Evolutionary conservation across 148 eudicot genomes (phyloP).

Genomic region (Cornus controversa): DNA sequence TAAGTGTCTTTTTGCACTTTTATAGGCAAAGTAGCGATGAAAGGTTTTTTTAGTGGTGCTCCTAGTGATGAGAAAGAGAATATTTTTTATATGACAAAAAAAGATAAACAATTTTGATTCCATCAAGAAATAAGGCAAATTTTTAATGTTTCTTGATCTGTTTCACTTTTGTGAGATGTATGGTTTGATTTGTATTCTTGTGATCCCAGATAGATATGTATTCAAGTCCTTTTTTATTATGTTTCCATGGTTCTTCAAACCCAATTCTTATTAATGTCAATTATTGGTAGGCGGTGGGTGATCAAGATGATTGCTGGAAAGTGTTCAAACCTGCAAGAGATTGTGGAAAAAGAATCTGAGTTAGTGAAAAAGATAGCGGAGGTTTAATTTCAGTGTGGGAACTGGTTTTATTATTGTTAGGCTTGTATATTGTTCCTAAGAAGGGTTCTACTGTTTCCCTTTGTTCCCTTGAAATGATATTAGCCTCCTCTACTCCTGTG

Average conservation of each 20-base stretch:
- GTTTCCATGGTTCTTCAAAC: not conserved
- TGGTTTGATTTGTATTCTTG: not conserved
- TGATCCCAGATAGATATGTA: not conserved
- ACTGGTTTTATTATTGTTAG: slow-evolving; percentile 23
- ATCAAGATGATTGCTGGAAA: slow-evolving; percentile 69
- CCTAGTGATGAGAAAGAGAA: not conserved
- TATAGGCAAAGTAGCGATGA: not conserved
- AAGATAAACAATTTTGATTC: not conserved
- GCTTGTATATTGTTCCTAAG: not conserved
- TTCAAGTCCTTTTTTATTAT: not conserved
- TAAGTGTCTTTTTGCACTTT: not conserved
- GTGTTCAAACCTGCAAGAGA: slow-evolving; percentile 55
- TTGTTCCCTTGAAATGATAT: slow-evolving; percentile 6
- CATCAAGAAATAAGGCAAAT: not conserved
- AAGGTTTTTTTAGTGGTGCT: not conserved
- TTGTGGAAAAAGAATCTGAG: slow-evolving; percentile 74
- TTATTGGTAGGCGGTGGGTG: slow-evolving; percentile 80
- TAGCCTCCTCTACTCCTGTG: not conserved
- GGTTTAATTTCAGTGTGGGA: slow-evolving; percentile 59
- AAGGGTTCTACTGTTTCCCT: not conserved
- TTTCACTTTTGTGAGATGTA: not conserved
- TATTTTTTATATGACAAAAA: too few species aligned
- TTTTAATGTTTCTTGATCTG: not conserved
- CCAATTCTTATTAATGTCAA: slow-evolving; percentile 10
- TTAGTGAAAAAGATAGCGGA: slow-evolving; percentile 78